Conservation (phyloP, 2,329 filamentous ascomycete genomes). For the Xylaria sp. region DNA sequence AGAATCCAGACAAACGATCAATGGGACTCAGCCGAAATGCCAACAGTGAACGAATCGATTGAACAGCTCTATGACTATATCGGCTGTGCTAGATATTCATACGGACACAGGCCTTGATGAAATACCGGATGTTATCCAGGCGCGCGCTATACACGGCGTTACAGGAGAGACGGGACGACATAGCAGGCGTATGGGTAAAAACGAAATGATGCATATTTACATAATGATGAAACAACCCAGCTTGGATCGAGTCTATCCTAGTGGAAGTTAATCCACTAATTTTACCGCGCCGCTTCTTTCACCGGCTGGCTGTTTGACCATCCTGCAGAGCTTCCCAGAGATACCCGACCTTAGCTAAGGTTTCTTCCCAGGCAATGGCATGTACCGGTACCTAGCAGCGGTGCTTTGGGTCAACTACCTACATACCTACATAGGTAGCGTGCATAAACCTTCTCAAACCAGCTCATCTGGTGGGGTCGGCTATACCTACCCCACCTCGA, state of each 20-base stretch:
- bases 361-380: constrained; percentile 1
- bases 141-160: constrained; percentile 14
- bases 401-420: neutral
- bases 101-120: constrained; percentile 19
- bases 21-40: neutral
- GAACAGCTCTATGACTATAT: neutral
- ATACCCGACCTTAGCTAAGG: neutral
- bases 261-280: neutral
- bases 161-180: neutral
- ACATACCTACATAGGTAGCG: too few relatives aligned
- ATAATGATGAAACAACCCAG: neutral
- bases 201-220: constrained; percentile 4
- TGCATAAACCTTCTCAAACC: constrained; percentile 63
- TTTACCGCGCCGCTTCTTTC: neutral
- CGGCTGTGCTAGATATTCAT: neutral
- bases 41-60: neutral
- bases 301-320: neutral
- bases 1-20: neutral
- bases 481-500: constrained; percentile 9
- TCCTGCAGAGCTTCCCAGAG: neutral
- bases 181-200: constrained; percentile 4
- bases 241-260: neutral
- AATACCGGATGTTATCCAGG: neutral
- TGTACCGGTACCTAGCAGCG: constrained; percentile 49
- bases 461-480: constrained; percentile 52